phyloP scores from a whole-genome alignment of 768 basidiomycete species.

The Udeniomyces megalosporus region DNA sequence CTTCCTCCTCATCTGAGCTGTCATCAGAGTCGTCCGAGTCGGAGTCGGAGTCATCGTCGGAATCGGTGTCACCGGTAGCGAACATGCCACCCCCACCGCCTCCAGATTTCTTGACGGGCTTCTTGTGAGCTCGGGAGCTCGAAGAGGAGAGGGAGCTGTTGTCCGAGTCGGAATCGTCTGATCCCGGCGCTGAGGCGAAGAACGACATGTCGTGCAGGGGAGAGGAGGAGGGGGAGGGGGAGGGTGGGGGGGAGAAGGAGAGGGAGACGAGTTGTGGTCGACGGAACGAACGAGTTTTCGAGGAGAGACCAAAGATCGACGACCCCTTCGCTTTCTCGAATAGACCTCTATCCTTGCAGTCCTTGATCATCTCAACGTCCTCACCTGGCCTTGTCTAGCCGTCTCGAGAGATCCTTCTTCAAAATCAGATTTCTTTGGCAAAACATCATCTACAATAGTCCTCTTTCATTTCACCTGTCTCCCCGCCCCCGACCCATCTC shows the following conservation, averaged over 20 bases:
- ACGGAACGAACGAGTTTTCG: neutral
- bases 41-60: slow-evolving; percentile 5
- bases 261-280: neutral
- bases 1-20: slow-evolving; percentile 15
- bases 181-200: slow-evolving; percentile 11
- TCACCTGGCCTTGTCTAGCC: no score
- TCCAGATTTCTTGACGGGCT: neutral
- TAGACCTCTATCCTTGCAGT: no score
- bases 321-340: no score
- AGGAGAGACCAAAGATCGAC: no score
- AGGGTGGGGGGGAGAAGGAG: neutral
- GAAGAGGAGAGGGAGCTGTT: slow-evolving; percentile 8
- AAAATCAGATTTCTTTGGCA: no score
- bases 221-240: neutral
- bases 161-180: slow-evolving; percentile 16
- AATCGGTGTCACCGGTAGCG: slow-evolving; percentile 16
- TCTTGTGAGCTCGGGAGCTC: neutral
- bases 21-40: slow-evolving; percentile 5
- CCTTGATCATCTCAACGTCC: no score
- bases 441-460: no score
- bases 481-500: no score
- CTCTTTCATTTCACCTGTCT: no score
- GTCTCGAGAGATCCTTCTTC: no score
- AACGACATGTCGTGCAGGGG: slow-evolving; percentile 5
- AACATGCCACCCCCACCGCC: slow-evolving; percentile 15